Evolutionary conservation across 148 eudicot species (phyloP).

Genomic region (Heliamphora exappendiculata): DNA sequence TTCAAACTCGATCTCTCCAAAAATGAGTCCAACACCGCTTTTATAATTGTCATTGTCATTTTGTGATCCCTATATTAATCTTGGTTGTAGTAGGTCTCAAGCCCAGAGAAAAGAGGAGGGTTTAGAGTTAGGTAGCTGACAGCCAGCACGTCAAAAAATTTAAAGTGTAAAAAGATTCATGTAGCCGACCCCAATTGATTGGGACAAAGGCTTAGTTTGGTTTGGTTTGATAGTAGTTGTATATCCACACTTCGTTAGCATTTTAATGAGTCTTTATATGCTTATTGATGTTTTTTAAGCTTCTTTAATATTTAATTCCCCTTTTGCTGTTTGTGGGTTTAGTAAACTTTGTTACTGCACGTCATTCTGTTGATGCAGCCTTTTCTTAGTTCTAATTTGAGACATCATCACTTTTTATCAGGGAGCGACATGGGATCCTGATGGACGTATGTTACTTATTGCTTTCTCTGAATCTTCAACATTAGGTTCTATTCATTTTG

Average conservation of each 20-base stretch:
- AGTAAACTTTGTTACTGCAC: background rate
- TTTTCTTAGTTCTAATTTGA: background rate
- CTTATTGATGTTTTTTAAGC: background rate
- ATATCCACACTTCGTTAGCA: background rate
- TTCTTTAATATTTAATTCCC: background rate
- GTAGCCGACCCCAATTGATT: too few species aligned
- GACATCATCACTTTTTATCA: conserved; percentile 18
- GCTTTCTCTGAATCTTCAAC: conserved; percentile 75
- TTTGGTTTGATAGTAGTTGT: too few species aligned
- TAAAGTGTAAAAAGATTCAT: too few species aligned
- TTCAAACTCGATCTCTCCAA: background rate
- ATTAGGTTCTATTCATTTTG: conserved; percentile 89
- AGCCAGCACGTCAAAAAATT: too few species aligned
- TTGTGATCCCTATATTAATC: background rate
- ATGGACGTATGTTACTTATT: conserved; percentile 81
- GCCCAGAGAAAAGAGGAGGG: too few species aligned
- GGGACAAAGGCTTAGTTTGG: too few species aligned
- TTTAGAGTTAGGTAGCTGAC: too few species aligned
- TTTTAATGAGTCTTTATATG: background rate
- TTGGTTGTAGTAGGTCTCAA: background rate
- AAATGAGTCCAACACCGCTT: background rate
- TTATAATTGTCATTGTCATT: background rate
- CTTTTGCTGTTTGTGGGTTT: background rate
- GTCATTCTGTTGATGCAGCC: background rate
- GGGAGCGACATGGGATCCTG: conserved; percentile 99